Evolutionary conservation across 805 yeast genomes (phyloP).

Genomic region (Ogataea trehalophila): DNA sequence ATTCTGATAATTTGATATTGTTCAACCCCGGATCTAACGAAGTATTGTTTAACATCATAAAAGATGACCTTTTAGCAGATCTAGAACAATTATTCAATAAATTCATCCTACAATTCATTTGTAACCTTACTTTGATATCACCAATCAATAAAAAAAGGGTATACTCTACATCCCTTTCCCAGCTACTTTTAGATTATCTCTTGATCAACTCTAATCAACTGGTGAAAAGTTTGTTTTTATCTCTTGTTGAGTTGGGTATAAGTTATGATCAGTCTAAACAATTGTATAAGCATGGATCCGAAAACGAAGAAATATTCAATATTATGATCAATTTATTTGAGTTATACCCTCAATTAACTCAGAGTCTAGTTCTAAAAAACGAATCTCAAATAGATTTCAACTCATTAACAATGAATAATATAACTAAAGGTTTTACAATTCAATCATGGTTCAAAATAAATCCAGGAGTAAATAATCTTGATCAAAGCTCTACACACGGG

Average conservation of each 20-base stretch:
- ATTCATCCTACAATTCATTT: conserved; percentile 11
- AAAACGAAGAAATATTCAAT: not conserved
- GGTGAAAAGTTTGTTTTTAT: conserved; percentile 3
- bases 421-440: conserved; percentile 18
- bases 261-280: conserved; percentile 5
- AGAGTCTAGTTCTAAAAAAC: conserved; percentile 7
- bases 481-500: not conserved
- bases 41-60: conserved; percentile 2
- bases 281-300: conserved; percentile 8
- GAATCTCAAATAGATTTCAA: conserved; percentile 10
- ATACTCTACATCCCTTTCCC: conserved; percentile 11
- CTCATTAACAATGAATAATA: conserved; percentile 8
- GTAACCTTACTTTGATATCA: conserved; percentile 13
- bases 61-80: not conserved
- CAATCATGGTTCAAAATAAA: conserved; percentile 23
- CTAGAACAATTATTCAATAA: conserved; percentile 1
- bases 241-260: conserved; percentile 18
- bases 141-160: conserved; percentile 17
- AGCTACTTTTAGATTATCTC: conserved; percentile 6
- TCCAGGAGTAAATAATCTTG: conserved; percentile 2
- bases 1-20: conserved; percentile 3
- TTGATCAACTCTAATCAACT: not conserved
- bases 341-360: conserved; percentile 4
- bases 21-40: conserved; percentile 1
- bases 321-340: conserved; percentile 5